Conservation (phyloP, 192 early-diverging fungal species). For the Coemansia sp. region DNA sequence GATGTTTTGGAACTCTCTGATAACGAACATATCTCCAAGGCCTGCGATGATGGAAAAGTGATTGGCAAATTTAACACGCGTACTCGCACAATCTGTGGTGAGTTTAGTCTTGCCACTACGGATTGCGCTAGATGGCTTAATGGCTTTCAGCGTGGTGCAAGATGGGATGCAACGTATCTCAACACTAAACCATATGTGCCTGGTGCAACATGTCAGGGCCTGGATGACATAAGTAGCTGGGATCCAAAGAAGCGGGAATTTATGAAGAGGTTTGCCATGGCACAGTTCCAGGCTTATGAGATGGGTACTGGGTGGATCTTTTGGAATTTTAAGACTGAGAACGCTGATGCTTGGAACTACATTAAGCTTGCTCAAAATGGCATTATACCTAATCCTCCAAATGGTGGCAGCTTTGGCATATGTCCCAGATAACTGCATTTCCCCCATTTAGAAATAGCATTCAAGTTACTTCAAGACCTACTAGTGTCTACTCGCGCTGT, state of each 20-base stretch:
- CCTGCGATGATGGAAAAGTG: conserved; percentile 26
- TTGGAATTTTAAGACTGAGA: conserved; percentile 62
- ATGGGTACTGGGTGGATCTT: conserved; percentile 56
- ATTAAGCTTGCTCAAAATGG: conserved; percentile 41
- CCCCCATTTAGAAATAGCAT: conserved; percentile 1
- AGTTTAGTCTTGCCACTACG: conserved; percentile 69
- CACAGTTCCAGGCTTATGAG: conserved; percentile 67
- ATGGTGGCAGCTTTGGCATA: conserved; percentile 20
- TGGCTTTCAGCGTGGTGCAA: conserved; percentile 59
- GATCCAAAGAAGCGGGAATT: conserved; percentile 48
- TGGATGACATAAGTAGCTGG: conserved; percentile 41
- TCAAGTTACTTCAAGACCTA: neutral
- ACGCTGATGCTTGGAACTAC: conserved; percentile 56
- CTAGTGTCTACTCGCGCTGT: too few species aligned
- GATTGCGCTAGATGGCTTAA: conserved; percentile 73
- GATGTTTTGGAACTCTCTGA: conserved; percentile 24
- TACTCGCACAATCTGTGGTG: conserved; percentile 63
- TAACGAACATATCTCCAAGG: conserved; percentile 32
- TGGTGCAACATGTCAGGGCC: conserved; percentile 20
- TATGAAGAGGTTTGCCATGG: conserved; percentile 53
- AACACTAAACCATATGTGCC: conserved; percentile 2
- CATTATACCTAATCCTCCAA: conserved; percentile 43
- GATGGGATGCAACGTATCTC: conserved; percentile 65
- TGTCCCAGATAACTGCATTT: conserved; percentile 13
- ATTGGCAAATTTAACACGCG: conserved; percentile 36